A percentile compares a stretch with the other conserved stretches of the same genome.
These are phyloP conservation scores for Rhodomyrtus psidioides DNA, from an alignment of 441 rosid species.

Conservation along the genomic window DNA sequence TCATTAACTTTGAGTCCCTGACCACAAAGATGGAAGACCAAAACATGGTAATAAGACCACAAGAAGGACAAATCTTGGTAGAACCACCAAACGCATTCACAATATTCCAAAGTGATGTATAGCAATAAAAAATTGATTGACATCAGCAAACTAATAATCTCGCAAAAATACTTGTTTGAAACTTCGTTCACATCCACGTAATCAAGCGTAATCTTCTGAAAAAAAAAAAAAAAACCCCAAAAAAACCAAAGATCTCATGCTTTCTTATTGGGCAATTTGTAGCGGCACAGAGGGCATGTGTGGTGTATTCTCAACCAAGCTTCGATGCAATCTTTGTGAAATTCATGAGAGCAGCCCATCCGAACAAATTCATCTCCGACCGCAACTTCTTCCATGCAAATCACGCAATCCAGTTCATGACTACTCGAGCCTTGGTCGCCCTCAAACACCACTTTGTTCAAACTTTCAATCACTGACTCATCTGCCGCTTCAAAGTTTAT, in stretches of 20 bases:
- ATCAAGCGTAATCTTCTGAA: not conserved
- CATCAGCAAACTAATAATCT: too few species aligned
- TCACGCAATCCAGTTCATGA: not conserved
- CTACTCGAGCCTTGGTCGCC: not conserved
- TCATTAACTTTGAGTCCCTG: too few species aligned
- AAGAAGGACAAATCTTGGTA: too few species aligned
- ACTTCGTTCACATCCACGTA: not conserved
- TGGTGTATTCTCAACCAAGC: not conserved
- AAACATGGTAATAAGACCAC: too few species aligned
- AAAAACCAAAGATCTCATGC: not conserved
- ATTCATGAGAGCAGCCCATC: not conserved
- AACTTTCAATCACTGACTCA: not conserved
- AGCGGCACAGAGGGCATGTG: not conserved
- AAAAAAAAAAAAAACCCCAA: too few species aligned
- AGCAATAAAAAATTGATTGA: too few species aligned
- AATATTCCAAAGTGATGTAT: too few species aligned
- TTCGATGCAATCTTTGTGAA: not conserved
- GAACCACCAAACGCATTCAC: too few species aligned
- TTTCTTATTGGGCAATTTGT: not conserved
- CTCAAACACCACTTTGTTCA: not conserved
- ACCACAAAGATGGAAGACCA: too few species aligned
- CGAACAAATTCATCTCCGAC: not conserved
- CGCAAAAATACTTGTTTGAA: not conserved
- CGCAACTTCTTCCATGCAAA: not conserved
- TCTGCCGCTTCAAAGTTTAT: not conserved